Base-by-base conservation (phyloP, 148 eudicot genomes). In the Rhododendron simsii region DNA sequence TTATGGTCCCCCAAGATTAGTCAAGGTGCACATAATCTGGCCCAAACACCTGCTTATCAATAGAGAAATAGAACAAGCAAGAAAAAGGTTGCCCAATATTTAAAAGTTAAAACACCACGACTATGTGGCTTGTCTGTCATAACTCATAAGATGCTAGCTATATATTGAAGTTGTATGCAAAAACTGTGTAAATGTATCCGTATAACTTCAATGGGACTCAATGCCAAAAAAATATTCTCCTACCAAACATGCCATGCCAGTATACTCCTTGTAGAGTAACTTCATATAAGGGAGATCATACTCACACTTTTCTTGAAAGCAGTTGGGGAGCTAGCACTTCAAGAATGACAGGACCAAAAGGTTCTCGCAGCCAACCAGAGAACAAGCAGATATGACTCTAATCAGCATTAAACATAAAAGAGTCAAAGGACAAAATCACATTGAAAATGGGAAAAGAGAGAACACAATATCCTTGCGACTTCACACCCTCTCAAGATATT, bases 331-430 rank as follows among this genome's bases (percentile, higher is more conserved):
- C 98, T 73, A 95, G 90, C 55, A 88, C 78, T 89, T 94, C 98
- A 81, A 97, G 94, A 90, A 97, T 91, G 85, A 96, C 94, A 20
- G 96, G 96, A 69, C 98, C 98, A 90, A 90, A 90, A 76, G 89
- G 91, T 88, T 98, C 99, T 41, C 95, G 89, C 91, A 98, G 87
- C 98, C 96, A 98, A 81, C 99, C 98, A 87, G 99, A 90, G 92
- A 94, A 95, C 84, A 95, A 91, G 94, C 99, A 95, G 80, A 95
- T 84, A 87, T 98, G 96, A 86, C 86, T 90, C 99, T 98, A 77
- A 87, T 50, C 85, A 86, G 69, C 83, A 81, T 51, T 63, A 86
- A 67, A 89, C n/a, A 33, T 37, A 84, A 67, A 86, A 69, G 75
- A 12, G 18, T 69, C 75, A 69, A 90, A 63, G 65, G 51, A 79